Conservation (phyloP, 2,329 filamentous ascomycete species). For the Tolypocladium album region DNA sequence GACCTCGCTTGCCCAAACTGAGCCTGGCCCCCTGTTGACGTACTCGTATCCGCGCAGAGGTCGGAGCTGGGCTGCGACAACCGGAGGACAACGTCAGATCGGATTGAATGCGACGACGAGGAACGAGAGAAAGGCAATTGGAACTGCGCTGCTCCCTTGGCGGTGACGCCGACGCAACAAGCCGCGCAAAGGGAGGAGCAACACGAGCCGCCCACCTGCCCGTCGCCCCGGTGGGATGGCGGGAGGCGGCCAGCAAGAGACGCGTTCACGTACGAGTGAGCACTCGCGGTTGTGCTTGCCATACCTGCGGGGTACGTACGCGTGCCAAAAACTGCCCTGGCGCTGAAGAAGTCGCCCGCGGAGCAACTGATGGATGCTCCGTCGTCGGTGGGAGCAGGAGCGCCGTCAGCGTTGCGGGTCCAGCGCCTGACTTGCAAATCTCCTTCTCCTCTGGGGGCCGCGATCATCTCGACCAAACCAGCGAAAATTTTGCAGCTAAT, state of each 20-base stretch:
- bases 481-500: constrained; percentile 2
- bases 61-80: background rate
- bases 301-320: background rate
- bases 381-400: background rate
- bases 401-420: constrained; percentile 1
- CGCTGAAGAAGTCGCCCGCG: background rate
- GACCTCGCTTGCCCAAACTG: background rate
- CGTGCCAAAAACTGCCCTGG: background rate
- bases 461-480: background rate
- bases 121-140: background rate
- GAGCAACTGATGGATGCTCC: background rate
- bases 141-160: background rate
- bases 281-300: no score
- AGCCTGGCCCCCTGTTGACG: background rate
- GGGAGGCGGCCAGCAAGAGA: background rate
- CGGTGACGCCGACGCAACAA: background rate
- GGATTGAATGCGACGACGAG: background rate
- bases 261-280: background rate
- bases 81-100: background rate
- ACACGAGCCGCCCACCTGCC: background rate
- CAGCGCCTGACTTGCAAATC: constrained; percentile 1
- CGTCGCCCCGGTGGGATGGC: background rate
- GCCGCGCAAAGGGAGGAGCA: background rate
- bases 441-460: background rate
- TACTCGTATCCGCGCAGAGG: background rate